Evolutionary conservation across 2,329 filamentous ascomycete genomes (phyloP), one percentile per base, ranked within the genome.

Genomic region (Lojkania enalia): DNA sequence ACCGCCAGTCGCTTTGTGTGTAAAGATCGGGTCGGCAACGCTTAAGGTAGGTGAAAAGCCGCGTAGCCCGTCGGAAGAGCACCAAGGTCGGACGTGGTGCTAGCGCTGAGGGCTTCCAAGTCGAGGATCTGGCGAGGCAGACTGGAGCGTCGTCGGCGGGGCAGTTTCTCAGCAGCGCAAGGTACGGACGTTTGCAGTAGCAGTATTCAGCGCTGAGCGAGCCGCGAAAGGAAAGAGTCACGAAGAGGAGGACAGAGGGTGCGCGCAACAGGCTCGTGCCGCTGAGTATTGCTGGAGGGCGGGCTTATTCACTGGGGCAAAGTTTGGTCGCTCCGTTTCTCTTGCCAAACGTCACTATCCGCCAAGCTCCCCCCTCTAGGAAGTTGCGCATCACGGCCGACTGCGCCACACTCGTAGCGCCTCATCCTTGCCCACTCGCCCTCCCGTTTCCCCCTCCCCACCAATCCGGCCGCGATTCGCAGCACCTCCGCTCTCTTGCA

Each of bases 401-500:
- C 9, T 15, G 11, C 30, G 6, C 30, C 16, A 6, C 30, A 33
- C 30, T 15, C 30, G 11, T 15, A 6, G n/a, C n/a, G 7, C 23
- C n/a, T 7, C 23, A 27, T 27, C 23, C 23, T 27, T 27, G 23
- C 23, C n/a, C n/a, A n/a, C n/a, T n/a, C n/a, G n/a, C n/a, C n/a
- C 7, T 27, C 23, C 7, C 23, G 23, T 27, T 27, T 27, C 23
- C n/a, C n/a, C 7, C 23, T 7, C 7, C 7, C 23, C 23, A 27
- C 7, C 23, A n/a, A 7, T 27, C n/a, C n/a, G 7, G n/a, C 23
- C 23, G n/a, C 23, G n/a, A 27, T 27, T 27, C 23, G 23, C 41
- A 44, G 21, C 16, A 23, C 15, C 32, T 63, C 56, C 48, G 47
- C 55, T 54, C 55, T 55, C 62, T 59, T 67, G 62, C 62, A 63